Percentiles rank a stretch among this genome's conserved stretches.
These are phyloP conservation scores for Hanseniaspora meyeri DNA, from an alignment of 805 yeast genomes.

Conservation along the genomic window DNA sequence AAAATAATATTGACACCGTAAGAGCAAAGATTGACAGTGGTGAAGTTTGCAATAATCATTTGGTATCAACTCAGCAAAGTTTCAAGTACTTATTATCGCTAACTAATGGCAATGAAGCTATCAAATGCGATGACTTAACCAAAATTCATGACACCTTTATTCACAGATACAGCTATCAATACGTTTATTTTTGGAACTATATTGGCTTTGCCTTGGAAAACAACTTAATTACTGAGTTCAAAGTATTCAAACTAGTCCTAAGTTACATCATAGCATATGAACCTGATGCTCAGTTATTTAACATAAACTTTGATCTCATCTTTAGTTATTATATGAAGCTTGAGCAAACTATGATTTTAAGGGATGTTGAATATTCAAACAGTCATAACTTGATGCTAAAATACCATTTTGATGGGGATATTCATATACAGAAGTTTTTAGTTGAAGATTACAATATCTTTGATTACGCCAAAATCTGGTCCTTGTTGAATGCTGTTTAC, in stretches of 20 bases:
- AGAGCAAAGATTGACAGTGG: background rate
- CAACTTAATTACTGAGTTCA: background rate
- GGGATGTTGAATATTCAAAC: conserved; percentile 7
- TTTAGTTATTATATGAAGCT: conserved; percentile 9
- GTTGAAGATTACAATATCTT: background rate
- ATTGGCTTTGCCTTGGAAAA: background rate
- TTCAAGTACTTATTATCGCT: background rate
- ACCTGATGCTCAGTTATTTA: background rate
- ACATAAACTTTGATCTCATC: background rate
- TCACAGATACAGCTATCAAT: background rate
- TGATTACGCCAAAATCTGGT: conserved; percentile 4
- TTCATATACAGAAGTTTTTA: background rate
- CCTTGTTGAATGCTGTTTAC: background rate
- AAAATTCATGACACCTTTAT: background rate
- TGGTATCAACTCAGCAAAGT: background rate
- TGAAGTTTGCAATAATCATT: background rate
- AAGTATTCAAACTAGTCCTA: background rate
- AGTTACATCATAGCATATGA: background rate
- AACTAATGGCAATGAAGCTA: background rate
- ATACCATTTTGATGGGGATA: background rate
- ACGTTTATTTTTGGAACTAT: conserved; percentile 2
- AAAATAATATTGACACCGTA: background rate
- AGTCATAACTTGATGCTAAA: background rate
- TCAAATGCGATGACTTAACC: background rate
- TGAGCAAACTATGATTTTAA: conserved; percentile 10